Evolutionary conservation across 345 rosid genomes (phyloP), one percentile per base, ranked within the genome.

Genomic region (Melastoma malabathricum): DNA sequence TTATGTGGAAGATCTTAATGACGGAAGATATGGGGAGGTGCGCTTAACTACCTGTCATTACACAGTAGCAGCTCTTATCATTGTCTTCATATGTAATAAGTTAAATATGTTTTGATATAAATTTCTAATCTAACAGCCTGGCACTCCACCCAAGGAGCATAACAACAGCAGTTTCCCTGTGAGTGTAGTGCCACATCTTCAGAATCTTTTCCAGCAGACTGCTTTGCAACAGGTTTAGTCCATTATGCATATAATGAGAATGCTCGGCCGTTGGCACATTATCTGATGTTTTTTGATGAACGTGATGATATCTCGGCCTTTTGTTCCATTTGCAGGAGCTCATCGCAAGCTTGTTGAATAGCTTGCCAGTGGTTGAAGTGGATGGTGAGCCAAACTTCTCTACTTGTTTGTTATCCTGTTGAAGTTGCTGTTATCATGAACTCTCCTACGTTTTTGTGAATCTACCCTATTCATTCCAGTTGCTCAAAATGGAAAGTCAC

Each of bases 151-250:
- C 10, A 85, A 73, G 64, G 99, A 84, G 64, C 47, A 49, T 50
- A 66, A 68, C 61, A 72, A 63, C 63, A 58, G 72, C 56, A 57
- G 39, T 55, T 25, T 67, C 52, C 60, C 80, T 15, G 55, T 77
- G 47, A 61, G 83, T 51, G 62, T 61, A 64, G 52, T 78, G 83
- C 69, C 79, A 72, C 82, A 87, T 58, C 94, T 88, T 70, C 99
- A 88, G 76, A 79, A 81, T 75, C 74, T 93, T 25, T 68, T 79
- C 43, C 94, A 85, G 78, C 99, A 93, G 68, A 88, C 74, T 61
- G 62, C 97, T 41, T 41, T 73, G 64, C 99, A 93, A 68, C 97
- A 88, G 89, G 99, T 93, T 31, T 50, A n/a, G 19, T 6, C 38
- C 9, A 22, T 34, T 34, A 34, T 34, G 41, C 41, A 34, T 6